Base-by-base conservation (phyloP, 73 alveolate genomes). In the Symbiodinium pilosum region DNA sequence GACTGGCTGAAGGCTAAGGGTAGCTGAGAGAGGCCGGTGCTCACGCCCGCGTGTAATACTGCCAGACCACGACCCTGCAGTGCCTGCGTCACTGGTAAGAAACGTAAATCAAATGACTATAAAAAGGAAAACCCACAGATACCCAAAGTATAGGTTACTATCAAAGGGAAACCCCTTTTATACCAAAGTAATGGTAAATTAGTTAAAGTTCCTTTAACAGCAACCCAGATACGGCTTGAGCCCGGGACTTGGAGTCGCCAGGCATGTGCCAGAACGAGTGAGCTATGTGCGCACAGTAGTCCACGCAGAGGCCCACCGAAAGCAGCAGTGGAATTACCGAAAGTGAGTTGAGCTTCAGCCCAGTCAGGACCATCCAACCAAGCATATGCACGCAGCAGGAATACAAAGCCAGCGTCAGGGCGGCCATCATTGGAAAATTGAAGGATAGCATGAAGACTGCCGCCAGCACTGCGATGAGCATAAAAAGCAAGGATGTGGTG, bases 1-100 rank as follows among this genome's bases (percentile, higher is more conserved):
- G 73, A 54, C 73, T 54, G 73, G 73, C 73, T 54, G 73, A 54
- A 54, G 26, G 73, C 73, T 24, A 54, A n/a, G 73, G 73, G 73
- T 30, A 54, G 20, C 26, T 54, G 73, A 54, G 73, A 54, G 73
- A 54, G 73, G 73, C 73, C 73, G 73, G 73, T 54, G 73, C 73
- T 54, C 26, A 54, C 28, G 3, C 73, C 73, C 8, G 73, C 73
- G 26, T 54, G 73, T 30, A 54, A n/a, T 30, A 54, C 73, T 54
- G 73, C 73, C 73, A n/a, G 73, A 54, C 73, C 73, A 54, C 73
- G 73, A n/a, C 73, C 73, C 73, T 54, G 73, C 34, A 54, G 73
- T 8, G 73, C 73, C n/a, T n/a, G n/a, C n/a, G n/a, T n/a, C n/a
- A n/a, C n/a, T n/a, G n/a, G n/a, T n/a, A n/a, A n/a, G n/a, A n/a